Evolutionary conservation across 345 rosid genomes (phyloP), one percentile per base, ranked within the genome.

Genomic region (Conringia planisiliqua): DNA sequence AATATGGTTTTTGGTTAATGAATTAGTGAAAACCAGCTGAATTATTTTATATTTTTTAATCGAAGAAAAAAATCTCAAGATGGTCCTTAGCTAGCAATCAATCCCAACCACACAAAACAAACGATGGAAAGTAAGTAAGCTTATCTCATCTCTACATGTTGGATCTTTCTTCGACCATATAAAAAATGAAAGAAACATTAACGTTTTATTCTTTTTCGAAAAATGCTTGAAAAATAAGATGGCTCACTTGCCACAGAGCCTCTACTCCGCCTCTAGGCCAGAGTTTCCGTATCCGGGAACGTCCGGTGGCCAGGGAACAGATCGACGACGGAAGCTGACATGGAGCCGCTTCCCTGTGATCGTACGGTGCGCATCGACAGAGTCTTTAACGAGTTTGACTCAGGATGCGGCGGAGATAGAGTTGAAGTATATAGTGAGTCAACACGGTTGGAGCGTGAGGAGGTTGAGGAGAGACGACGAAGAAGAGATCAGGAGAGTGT

Each of bases 401-500:
- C 43, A 57, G 20, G 40, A 63, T 66, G 72, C 40, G 57, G 47
- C 63, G 46, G 71, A 38, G 63, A 10, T 3, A 42, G 58, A 59
- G 77, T 70, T 14, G 36, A 80, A 63, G 63, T 75, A 79, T 50
- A 36, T 91, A 85, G 86, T 73, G 40, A 80, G 74, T 67, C 86
- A 86, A 14, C 71, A 80, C 51, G 97, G 93, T 5, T 94, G 98
- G 97, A 78, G 71, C 5, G 96, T 86, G 17, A 79, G 96, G 80
- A 82, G 88, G 42, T 43, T 94, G 84, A 81, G 51, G 18, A 76
- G 18, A 12, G 83, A 83, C 63, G 82, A 79, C 58, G 82, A 62
- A 3, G 58, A 38, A 11, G 95, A 89, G 78, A 85, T 86, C 46
- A 85, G 80, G 79, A 81, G 82, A 70, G 97, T 84, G 42, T 86